phyloP scores from a whole-genome alignment of 2,329 filamentous ascomycete genomes.

The Verticillium nonalfalfae region DNA sequence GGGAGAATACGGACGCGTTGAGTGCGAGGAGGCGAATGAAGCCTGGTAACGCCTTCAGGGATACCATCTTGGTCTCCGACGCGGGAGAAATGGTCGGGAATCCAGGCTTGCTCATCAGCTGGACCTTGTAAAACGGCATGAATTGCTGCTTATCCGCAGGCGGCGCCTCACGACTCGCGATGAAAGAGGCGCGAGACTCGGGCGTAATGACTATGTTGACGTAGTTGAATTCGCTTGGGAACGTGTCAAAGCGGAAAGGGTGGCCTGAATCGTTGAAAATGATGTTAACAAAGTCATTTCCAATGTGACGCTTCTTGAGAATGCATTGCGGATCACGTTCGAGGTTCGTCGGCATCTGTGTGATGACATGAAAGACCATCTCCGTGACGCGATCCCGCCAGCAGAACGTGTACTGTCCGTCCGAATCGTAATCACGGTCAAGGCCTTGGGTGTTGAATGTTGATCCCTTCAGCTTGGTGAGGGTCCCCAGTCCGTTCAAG shows the following conservation, averaged over 20 bases:
- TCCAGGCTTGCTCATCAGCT: conserved; percentile 79
- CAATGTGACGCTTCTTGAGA: conserved; percentile 89
- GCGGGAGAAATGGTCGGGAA: conserved; percentile 91
- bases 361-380: conserved; percentile 91
- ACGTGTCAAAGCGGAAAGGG: conserved; percentile 83
- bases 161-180: conserved; percentile 50
- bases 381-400: conserved; percentile 95
- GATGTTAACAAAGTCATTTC: conserved; percentile 97
- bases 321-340: conserved; percentile 70
- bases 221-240: conserved; percentile 92
- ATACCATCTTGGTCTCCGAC: conserved; percentile 83
- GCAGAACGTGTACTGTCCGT: conserved; percentile 84
- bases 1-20: conserved; percentile 88
- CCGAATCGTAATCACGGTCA: conserved; percentile 68
- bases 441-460: conserved; percentile 91
- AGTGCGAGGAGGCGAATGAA: conserved; percentile 86
- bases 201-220: conserved; percentile 96
- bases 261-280: conserved; percentile 96
- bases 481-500: conserved; percentile 71
- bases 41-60: conserved; percentile 70
- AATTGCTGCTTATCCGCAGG: conserved; percentile 26
- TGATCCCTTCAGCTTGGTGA: conserved; percentile 74
- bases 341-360: conserved; percentile 90
- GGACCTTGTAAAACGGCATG: conserved; percentile 73
- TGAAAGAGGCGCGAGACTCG: conserved; percentile 70